phyloP scores from a whole-genome alignment of 805 yeast species.

The Nakazawaea holstii region DNA sequence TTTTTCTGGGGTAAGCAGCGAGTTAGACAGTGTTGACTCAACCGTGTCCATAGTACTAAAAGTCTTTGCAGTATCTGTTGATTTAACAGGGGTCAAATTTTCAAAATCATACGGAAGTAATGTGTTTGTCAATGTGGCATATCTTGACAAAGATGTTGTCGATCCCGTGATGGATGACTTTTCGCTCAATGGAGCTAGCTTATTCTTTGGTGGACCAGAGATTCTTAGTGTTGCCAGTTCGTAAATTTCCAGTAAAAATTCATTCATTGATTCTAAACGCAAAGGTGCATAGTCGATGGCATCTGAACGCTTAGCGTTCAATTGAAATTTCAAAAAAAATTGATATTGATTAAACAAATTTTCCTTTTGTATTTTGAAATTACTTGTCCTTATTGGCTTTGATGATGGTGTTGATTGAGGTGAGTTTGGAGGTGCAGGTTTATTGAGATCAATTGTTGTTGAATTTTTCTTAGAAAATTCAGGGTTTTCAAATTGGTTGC shows the following conservation, averaged over 20 bases:
- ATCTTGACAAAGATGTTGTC: not conserved
- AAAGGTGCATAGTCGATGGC: conserved; percentile 9
- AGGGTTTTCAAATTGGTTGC: not conserved
- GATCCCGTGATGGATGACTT: not conserved
- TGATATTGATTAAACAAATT: not conserved
- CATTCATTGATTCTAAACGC: conserved; percentile 2
- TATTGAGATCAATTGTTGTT: not conserved
- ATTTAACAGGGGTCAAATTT: not conserved
- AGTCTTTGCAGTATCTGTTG: not conserved
- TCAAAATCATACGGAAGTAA: not conserved
- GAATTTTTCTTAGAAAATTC: no score
- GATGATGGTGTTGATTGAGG: not conserved
- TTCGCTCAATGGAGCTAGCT: not conserved
- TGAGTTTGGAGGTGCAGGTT: conserved; percentile 2
- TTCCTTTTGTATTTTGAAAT: not conserved
- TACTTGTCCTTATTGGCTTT: not conserved
- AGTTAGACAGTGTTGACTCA: not conserved
- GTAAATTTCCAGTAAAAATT: conserved; percentile 1
- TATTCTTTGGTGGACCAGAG: not conserved
- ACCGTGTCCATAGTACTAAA: not conserved
- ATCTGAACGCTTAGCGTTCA: conserved; percentile 2
- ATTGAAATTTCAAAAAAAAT: conserved; percentile 8
- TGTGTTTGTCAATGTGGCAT: not conserved
- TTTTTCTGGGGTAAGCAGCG: not conserved
- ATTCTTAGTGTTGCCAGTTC: not conserved